A percentile compares a stretch with the other conserved stretches of the same genome.
Conservation (phyloP, 2,329 filamentous ascomycete species). For the Curvularia spicifera region DNA sequence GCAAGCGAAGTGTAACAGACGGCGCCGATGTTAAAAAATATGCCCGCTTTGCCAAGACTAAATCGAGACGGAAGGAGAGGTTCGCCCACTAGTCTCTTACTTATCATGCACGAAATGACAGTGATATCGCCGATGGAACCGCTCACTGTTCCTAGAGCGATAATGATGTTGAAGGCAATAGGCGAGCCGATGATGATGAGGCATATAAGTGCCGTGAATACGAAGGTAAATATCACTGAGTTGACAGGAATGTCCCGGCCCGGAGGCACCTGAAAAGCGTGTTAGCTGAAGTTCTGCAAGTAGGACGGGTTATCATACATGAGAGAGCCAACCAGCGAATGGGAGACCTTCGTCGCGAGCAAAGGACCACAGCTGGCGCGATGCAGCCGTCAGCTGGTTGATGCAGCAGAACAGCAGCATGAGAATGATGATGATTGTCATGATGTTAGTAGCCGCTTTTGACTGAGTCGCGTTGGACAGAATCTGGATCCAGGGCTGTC, state of each 20-base stretch:
- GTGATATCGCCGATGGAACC: constrained; percentile 33
- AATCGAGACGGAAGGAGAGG: constrained; percentile 53
- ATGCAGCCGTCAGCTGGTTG: constrained; percentile 24
- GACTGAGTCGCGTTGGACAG: constrained; percentile 31
- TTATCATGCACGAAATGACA: constrained; percentile 54
- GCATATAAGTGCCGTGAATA: constrained; percentile 24
- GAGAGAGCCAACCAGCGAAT: constrained; percentile 18
- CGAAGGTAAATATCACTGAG: constrained; percentile 25
- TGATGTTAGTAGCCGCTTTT: constrained; percentile 23
- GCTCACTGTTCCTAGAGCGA: constrained; percentile 14
- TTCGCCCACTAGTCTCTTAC: constrained; percentile 52
- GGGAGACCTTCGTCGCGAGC: constrained; percentile 38
- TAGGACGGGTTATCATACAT: constrained; percentile 17
- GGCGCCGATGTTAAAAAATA: constrained; percentile 50
- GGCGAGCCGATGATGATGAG: constrained; percentile 37
- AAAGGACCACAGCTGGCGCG: constrained; percentile 39
- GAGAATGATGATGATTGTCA: constrained; percentile 15
- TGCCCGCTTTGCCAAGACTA: constrained; percentile 53
- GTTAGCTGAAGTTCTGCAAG: not conserved
- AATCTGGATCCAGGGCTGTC: constrained; percentile 31
- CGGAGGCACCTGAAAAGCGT: constrained; percentile 14
- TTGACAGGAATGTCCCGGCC: constrained; percentile 34
- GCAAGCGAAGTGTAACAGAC: constrained; percentile 49
- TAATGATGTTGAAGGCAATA: constrained; percentile 30
- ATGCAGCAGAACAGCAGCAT: constrained; percentile 6